Evolutionary conservation across 495 filamentous ascomycete genomes (phyloP), one percentile per base, ranked within the genome.

Genomic region (Sporormia fimetaria): DNA sequence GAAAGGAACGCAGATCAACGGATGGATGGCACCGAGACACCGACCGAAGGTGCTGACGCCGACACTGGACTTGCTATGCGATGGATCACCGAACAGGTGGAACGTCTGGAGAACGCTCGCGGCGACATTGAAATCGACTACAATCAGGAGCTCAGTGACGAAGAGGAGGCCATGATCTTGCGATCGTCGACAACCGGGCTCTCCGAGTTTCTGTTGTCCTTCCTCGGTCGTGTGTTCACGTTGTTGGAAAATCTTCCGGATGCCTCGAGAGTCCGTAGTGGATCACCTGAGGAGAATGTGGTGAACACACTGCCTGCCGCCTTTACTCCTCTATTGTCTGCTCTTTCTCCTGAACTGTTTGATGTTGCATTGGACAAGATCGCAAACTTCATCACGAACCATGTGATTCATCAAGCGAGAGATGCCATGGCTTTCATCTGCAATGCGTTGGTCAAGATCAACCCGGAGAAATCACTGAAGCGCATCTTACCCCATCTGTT

Each of bases 391-490:
- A 81, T 95, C n/a, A 77, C 79, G 15, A 82, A 82, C 47, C 92
- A 99, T 66, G 92, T 96, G 26, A 87, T 96, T 16, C 87, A 99
- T 52, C 90, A 96, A 60, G 88, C 90, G 26, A 70, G 90, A 45
- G 90, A 99, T 68, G 90, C 92, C 12, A 94, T 96, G 84, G 90
- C 90, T 2, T 99, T 94, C 68, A 94, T 95, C 28, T 93, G 86
- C 70, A 96, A 94, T 57, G 80, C 81, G 0, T 66, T 96, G 14
- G 92, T 87, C 72, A 96, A 96, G 62, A 80, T 88, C 49, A 83
- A 88, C 50, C 90, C 90, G 0, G 78, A 85, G 54, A 94, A 94
- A 65, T 81, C 87, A 3, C 69, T 99, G 24, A 90, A 85, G 55
- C 74, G 81, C 15, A 79, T 99, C 40, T 72, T 96, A 20, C 90